Base-by-base conservation (phyloP, 2,329 filamentous ascomycete species). In the Verruconis gallopava region DNA sequence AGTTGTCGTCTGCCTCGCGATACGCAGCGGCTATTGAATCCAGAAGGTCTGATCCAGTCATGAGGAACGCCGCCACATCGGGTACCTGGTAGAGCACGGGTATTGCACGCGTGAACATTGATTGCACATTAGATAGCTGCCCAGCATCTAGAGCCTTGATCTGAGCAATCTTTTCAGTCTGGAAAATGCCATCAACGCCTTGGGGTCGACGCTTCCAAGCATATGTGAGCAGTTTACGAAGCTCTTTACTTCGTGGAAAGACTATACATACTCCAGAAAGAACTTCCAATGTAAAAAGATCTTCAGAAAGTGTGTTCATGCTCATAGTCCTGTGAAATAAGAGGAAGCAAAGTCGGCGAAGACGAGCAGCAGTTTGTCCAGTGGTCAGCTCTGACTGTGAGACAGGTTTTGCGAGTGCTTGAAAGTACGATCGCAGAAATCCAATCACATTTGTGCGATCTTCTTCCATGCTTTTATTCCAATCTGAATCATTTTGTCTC, bases 41-140 rank as follows among this genome's bases (percentile, higher is more conserved):
- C 15, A 94, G 61, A 51, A 91, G 89, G 60, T 95, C 89, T 39
- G 82, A 86, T 1, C 89, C 89, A 0, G 81, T 81, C 50, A 93
- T 73, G 51, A 94, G 79, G 50, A 83, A 67, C 4, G 64, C 59
- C 21, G 69, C 73, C 35, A 63, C 63, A 18, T 68, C 64, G 0
- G 75, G 66, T 4, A 78, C 84, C 4, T 65, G 67, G 49, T 75
- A 69, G 4, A 85, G 61, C 3, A 88, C 61, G 38, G 75, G 68
- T 9, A 30, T 30, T 9, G 25, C 25, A 30, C n/a, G 6, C 25
- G 25, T 30, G 25, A 30, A 30, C n/a, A 30, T 30, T 9, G 9
- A 9, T 9, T 9, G 6, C 45, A 77, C 81, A n/a, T 85, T 54
- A 6, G 64, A 64, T 37, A 67, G 67, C 41, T 77, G 68, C 2